These are phyloP conservation scores for Pterulicium gracile DNA, from an alignment of 1,284 basidiomycete species.

Conservation along the genomic window DNA sequence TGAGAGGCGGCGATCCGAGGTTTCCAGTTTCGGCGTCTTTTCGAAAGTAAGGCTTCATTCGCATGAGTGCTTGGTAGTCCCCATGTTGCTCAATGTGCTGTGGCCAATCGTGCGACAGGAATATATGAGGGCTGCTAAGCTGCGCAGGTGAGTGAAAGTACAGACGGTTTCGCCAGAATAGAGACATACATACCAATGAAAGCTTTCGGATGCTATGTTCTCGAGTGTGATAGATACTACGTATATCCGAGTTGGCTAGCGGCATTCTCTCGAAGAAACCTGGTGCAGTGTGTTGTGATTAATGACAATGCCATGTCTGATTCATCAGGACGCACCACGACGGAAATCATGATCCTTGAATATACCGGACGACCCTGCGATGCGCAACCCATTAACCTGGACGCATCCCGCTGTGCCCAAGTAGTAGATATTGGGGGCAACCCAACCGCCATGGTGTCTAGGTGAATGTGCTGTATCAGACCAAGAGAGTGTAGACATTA, in stretches of 20 bases:
- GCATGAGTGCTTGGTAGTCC: constrained; percentile 54
- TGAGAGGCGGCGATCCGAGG: constrained; percentile 86
- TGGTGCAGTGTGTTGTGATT: no score
- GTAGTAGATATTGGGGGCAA: constrained; percentile 96
- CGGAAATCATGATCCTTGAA: constrained; percentile 78
- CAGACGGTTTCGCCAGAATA: constrained; percentile 6
- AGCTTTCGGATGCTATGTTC: constrained; percentile 78
- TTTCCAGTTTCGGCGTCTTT: constrained; percentile 62
- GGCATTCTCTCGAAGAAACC: constrained; percentile 69
- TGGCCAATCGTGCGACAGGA: constrained; percentile 98
- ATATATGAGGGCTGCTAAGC: constrained; percentile 59
- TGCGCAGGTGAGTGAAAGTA: constrained; percentile 16
- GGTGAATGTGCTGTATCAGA: background rate
- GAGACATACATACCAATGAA: constrained; percentile 61
- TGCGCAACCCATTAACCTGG: constrained; percentile 76
- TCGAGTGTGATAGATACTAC: constrained; percentile 88
- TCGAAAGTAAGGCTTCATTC: constrained; percentile 76
- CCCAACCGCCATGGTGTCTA: constrained; percentile 91
- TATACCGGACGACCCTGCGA: constrained; percentile 90
- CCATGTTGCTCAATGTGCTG: constrained; percentile 79
- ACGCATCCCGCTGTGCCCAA: constrained; percentile 89
- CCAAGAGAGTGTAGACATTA: no score
- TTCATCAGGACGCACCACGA: constrained; percentile 53
- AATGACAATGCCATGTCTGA: no score
- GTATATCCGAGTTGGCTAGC: constrained; percentile 56